These are phyloP conservation scores for Trichocladium uniseriatum DNA, from an alignment of 495 filamentous ascomycete genomes.

Conservation along the genomic window DNA sequence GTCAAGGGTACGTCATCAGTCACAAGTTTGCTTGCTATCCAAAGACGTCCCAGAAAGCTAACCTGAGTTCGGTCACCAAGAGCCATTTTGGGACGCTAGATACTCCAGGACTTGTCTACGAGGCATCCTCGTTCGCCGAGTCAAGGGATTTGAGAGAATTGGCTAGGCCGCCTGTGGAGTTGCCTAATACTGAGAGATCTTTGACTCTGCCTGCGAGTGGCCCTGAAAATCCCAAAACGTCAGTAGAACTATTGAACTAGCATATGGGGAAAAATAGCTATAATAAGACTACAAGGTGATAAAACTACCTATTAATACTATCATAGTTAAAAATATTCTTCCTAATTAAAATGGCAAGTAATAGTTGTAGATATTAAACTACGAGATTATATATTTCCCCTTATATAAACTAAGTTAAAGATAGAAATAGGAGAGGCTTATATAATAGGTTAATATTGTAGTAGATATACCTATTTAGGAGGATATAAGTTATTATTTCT, in stretches of 20 bases:
- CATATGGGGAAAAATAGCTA: background rate
- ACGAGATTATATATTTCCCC: too few relatives aligned
- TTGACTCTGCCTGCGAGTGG: background rate
- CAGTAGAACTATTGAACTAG: background rate
- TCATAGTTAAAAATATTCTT: too few relatives aligned
- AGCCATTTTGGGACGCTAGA: background rate
- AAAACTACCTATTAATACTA: too few relatives aligned
- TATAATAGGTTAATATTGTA: too few relatives aligned
- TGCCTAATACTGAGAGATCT: constrained; percentile 1
- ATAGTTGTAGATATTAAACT: too few relatives aligned
- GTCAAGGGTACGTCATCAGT: constrained; percentile 1
- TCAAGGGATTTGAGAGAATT: background rate
- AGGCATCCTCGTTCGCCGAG: background rate
- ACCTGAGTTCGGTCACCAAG: background rate
- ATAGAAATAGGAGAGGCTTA: too few relatives aligned
- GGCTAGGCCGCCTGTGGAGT: background rate
- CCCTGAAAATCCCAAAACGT: background rate
- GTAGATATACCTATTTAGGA: too few relatives aligned
- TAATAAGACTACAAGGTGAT: too few relatives aligned
- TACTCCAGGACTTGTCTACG: background rate
- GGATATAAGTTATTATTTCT: too few relatives aligned
- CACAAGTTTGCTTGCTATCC: too few relatives aligned
- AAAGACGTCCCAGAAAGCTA: background rate
- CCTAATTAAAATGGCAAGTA: too few relatives aligned
- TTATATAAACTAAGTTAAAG: too few relatives aligned